Percentiles rank a stretch among this genome's conserved stretches.
These are phyloP conservation scores for Leishmania aethiopica DNA, from an alignment of 208 protist species.

Conservation along the genomic window DNA sequence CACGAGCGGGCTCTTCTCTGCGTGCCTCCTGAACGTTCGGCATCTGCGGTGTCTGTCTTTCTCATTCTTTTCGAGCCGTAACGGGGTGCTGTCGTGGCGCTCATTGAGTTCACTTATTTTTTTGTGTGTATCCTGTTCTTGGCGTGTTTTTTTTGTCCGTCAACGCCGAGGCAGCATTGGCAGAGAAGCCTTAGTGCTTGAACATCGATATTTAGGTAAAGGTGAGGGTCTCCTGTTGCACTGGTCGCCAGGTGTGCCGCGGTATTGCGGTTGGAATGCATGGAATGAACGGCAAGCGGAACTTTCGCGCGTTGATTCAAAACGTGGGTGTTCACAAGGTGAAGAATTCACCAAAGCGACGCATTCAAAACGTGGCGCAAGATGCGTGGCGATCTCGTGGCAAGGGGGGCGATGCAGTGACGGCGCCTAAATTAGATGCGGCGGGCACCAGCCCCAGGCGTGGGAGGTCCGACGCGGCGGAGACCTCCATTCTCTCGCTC, in stretches of 20 bases:
- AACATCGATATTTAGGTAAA: background rate
- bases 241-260: background rate
- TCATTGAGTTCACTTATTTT: background rate
- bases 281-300: conserved; percentile 17
- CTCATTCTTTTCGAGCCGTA: background rate
- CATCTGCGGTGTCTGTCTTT: background rate
- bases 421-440: background rate
- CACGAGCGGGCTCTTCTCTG: background rate
- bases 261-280: background rate
- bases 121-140: background rate
- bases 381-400: background rate
- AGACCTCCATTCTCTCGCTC: background rate
- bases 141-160: too few species aligned
- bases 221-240: background rate
- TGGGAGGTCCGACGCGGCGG: background rate
- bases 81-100: too few species aligned
- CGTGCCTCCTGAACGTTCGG: background rate
- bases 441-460: background rate
- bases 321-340: conserved; percentile 27
- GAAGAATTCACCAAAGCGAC: conserved; percentile 33
- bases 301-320: conserved; percentile 40
- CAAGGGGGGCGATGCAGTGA: too few species aligned
- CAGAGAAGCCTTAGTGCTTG: background rate
- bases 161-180: background rate
- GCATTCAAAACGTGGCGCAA: conserved; percentile 25